These are phyloP conservation scores for Aspergillus sp. DNA, from an alignment of 2,329 filamentous ascomycete genomes.

Conservation along the genomic window DNA sequence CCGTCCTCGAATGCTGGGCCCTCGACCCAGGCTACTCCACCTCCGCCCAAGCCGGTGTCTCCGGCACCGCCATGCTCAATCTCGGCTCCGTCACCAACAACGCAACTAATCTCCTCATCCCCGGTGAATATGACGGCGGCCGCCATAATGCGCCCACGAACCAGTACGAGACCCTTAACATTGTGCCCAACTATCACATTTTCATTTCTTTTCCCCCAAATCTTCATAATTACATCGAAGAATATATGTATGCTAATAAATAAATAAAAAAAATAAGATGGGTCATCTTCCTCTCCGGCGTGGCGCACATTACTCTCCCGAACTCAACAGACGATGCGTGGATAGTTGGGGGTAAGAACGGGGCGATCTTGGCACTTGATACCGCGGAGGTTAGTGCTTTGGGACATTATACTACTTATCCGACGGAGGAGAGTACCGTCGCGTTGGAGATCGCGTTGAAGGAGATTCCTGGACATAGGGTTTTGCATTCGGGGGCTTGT, in stretches of 20 bases:
- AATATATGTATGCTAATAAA: too few species aligned
- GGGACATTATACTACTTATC: constrained; percentile 49
- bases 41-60: constrained; percentile 34
- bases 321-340: constrained; percentile 40
- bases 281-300: constrained; percentile 44
- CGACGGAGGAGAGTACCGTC: constrained; percentile 41
- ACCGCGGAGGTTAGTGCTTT: constrained; percentile 41
- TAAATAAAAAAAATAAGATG: constrained; percentile 13
- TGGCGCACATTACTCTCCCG: constrained; percentile 47
- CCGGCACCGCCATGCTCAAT: constrained; percentile 32
- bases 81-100: constrained; percentile 37
- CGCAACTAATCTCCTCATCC: constrained; percentile 41
- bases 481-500: constrained; percentile 47
- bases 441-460: constrained; percentile 41
- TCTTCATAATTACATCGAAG: too few species aligned
- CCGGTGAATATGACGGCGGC: constrained; percentile 42
- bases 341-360: constrained; percentile 44
- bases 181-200: too few species aligned
- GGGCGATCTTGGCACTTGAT: constrained; percentile 48
- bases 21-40: constrained; percentile 39
- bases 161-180: constrained; percentile 24
- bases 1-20: constrained; percentile 52
- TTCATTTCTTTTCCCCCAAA: too few species aligned
- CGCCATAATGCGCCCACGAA: constrained; percentile 45
- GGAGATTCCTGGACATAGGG: constrained; percentile 41